phyloP scores from a whole-genome alignment of 305 asterid species.

The Fraxinus sp. region DNA sequence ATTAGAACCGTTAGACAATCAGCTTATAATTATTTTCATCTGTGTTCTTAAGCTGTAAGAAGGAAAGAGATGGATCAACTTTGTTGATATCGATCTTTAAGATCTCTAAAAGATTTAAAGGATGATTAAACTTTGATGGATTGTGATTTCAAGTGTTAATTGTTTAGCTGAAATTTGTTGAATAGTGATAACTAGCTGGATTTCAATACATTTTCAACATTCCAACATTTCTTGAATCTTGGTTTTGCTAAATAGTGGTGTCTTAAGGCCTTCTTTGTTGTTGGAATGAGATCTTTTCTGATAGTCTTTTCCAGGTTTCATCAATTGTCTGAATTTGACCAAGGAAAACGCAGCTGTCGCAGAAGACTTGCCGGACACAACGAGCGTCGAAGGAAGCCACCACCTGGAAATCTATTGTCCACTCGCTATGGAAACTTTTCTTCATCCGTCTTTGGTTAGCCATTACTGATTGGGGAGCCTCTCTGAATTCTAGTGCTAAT shows the following conservation, averaged over 20 bases:
- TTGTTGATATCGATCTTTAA: not conserved
- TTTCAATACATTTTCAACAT: not conserved
- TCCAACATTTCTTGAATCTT: not conserved
- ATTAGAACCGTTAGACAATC: not conserved
- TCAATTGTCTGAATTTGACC: constrained; percentile 81
- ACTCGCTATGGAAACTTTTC: constrained; percentile 56
- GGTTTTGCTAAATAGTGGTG: not conserved
- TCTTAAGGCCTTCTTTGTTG: not conserved
- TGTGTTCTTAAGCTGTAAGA: not conserved
- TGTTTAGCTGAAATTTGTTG: not conserved
- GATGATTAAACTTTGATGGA: not conserved
- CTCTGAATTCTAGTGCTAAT: not conserved
- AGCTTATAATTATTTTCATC: not conserved
- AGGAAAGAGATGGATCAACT: not conserved
- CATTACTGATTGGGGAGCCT: constrained; percentile 4
- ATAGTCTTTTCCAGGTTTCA: constrained; percentile 61
- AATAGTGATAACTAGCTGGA: not conserved
- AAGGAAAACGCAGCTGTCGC: constrained; percentile 90
- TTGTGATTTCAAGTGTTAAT: not conserved
- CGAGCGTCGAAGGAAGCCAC: constrained; percentile 91
- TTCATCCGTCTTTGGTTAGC: constrained; percentile 63
- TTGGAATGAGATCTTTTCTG: constrained; percentile 28
- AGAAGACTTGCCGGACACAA: constrained; percentile 96
- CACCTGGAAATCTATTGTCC: constrained; percentile 46
- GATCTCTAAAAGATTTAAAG: not conserved